Evolutionary conservation across 1,284 basidiomycete genomes (phyloP), one percentile per base, ranked within the genome.

Genomic region (Marasmius sp.): DNA sequence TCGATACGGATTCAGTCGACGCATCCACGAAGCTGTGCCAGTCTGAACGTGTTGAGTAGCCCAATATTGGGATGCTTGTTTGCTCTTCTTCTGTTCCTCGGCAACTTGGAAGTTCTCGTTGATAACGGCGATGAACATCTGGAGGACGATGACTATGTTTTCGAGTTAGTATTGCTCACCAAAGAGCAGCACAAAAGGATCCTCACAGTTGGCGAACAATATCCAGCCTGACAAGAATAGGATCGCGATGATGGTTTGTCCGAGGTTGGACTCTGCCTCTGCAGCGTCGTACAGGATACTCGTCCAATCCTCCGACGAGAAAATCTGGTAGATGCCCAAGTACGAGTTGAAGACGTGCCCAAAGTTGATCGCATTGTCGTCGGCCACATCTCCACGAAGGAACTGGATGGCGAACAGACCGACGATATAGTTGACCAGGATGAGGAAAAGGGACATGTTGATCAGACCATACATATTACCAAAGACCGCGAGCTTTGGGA

Each of bases 81-180:
- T 85, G 52, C 86, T 85, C 61, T 90, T 87, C 77, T 97, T 98
- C 52, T 89, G 85, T 72, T 97, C 94, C 71, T 98, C 97, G 0
- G 95, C 94, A 4, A 98, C 87, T 49, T 91, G 85, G 69, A 98
- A 98, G 75, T 97, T 98, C 79, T 98, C 96, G 74, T 97, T 95
- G 82, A 99, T 96, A 58, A 98, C 96, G 39, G 96, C 97, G 70
- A 99, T 95, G 79, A 98, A 98, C 90, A 98, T 94, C 70, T 98
- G 95, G 61, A 97, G 75, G n/a, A 98, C 82, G 69, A 98, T 95
- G 79, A 96, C 94, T 95, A 64, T 83, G 59, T 27, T 2, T 1
- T n/a, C 47, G 47, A 20, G 10, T n/a, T 66, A 62, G 67, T 58
- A 59, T 57, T 22, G 67, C 56, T 27, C 59, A n/a, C 18, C 6